Evolutionary conservation across 2,329 filamentous ascomycete genomes (phyloP).

Genomic region (Fusarium succisae): DNA sequence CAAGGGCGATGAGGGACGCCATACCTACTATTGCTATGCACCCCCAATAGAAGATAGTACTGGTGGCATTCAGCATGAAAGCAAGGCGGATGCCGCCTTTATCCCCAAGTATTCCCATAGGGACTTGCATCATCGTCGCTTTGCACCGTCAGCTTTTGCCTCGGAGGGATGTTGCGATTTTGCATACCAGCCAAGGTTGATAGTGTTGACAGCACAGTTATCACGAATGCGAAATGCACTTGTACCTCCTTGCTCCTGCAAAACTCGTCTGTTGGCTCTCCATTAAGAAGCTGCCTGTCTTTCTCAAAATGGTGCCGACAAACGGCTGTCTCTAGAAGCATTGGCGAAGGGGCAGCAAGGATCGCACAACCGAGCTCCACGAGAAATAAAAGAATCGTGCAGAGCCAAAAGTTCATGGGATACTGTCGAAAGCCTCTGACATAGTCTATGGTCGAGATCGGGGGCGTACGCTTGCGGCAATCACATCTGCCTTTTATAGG

Average conservation of each 20-base stretch:
- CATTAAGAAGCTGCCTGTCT: neutral
- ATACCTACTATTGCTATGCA: neutral
- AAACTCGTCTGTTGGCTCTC: neutral
- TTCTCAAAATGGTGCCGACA: neutral
- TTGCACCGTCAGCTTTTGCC: neutral
- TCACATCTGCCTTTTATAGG: neutral
- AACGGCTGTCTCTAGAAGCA: neutral
- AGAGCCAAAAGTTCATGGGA: conserved; percentile 7
- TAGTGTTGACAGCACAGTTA: neutral
- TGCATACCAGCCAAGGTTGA: neutral
- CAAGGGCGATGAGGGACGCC: neutral
- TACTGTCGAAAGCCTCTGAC: neutral
- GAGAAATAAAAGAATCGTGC: neutral
- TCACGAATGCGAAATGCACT: neutral
- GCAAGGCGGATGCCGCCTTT: neutral
- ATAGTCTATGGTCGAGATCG: neutral
- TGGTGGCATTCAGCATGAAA: neutral
- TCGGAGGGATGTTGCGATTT: too few relatives aligned
- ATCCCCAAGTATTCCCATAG: neutral
- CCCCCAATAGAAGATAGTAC: neutral
- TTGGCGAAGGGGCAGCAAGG: neutral
- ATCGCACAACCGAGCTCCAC: neutral
- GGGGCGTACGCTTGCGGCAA: fast-evolving
- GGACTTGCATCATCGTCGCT: conserved; percentile 2
- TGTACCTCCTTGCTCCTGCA: neutral